Base-by-base conservation (phyloP, 73 alveolate genomes). In the Paramecium sonneborni region DNA sequence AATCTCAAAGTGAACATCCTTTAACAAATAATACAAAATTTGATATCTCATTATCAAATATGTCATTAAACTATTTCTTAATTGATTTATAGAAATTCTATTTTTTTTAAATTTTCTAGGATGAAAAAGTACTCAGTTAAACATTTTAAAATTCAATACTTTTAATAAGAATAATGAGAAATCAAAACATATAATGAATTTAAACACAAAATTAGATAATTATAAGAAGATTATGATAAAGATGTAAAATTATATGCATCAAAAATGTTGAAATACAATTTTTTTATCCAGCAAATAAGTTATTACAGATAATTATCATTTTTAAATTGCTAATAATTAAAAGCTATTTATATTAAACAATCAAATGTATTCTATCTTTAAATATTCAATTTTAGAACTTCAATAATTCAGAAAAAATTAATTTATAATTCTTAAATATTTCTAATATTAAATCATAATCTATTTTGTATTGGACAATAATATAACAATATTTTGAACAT, bases 51-150 rank as follows among this genome's bases (percentile, higher is more conserved):
- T 88, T 1, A 1, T 39, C 3, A 82, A 41, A 41, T 76, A 69
- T 7, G 70, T 88, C 9, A 11, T 46, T 1, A 68, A 39, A 46
- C 32, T 34, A 68, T 37, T 21, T 24, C 21, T 43, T 35, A 39
- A 23, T 18, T 48, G 69, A 15, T 88, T 69, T 72, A 62, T 70
- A 28, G 90, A 41, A 79, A 0, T 21, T 43, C 4, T 79, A 23
- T 8, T 18, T 41, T 5, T 15, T 10, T 3, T 52, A 15, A 52
- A 52, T 52, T 35, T 43, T 30, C 6, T 43, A 79, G 76, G 94
- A 70, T 26, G 94, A 88, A 18, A 52, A 28, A 43, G 94, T 88
- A 11, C 94, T 39, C 69, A 76, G 35, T 43, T 88, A 21, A 88
- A 88, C 44, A 7, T 35, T 14, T 41, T 88, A 15, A 88, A 88